These are phyloP conservation scores for Penicillium pulvis DNA, from an alignment of 495 filamentous ascomycete genomes.

Conservation along the genomic window DNA sequence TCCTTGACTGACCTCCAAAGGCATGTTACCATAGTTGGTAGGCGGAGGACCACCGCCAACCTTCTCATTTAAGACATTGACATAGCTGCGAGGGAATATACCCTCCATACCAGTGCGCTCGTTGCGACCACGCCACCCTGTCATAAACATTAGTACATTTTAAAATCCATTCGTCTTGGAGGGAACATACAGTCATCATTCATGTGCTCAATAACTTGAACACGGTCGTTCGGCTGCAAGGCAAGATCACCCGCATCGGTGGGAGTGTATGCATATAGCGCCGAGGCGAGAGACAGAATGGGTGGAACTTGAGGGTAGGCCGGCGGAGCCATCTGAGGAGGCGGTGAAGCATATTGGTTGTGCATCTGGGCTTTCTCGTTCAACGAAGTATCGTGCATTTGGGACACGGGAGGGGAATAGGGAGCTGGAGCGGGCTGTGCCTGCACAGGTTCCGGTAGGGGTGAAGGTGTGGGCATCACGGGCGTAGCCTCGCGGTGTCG, in stretches of 20 bases:
- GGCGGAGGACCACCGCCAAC: slow-evolving; percentile 30
- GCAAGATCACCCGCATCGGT: slow-evolving; percentile 77
- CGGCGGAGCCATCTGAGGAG: slow-evolving; percentile 51
- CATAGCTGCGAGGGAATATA: slow-evolving; percentile 88
- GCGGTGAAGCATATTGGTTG: slow-evolving; percentile 46
- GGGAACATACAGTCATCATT: slow-evolving; percentile 79
- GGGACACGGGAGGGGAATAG: slow-evolving; percentile 46
- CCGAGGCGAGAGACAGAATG: slow-evolving; percentile 70
- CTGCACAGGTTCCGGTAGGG: slow-evolving; percentile 35
- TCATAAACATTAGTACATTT: slow-evolving; percentile 23
- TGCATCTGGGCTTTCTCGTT: slow-evolving; percentile 57
- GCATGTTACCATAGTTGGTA: slow-evolving; percentile 55
- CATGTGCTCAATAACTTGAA: slow-evolving; percentile 85
- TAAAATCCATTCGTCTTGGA: background rate
- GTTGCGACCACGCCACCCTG: slow-evolving; percentile 81
- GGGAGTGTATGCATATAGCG: slow-evolving; percentile 79
- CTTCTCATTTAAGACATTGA: slow-evolving; percentile 61
- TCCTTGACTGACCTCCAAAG: slow-evolving; percentile 52
- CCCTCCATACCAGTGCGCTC: slow-evolving; percentile 78
- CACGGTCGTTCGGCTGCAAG: slow-evolving; percentile 71
- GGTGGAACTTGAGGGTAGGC: slow-evolving; percentile 56
- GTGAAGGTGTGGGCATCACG: slow-evolving; percentile 13
- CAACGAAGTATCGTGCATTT: slow-evolving; percentile 48
- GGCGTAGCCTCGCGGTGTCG: slow-evolving; percentile 10
- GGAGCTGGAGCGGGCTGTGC: slow-evolving; percentile 38